These are phyloP conservation scores for Candida nonsorbophila DNA, from an alignment of 805 yeast species.

Conservation along the genomic window DNA sequence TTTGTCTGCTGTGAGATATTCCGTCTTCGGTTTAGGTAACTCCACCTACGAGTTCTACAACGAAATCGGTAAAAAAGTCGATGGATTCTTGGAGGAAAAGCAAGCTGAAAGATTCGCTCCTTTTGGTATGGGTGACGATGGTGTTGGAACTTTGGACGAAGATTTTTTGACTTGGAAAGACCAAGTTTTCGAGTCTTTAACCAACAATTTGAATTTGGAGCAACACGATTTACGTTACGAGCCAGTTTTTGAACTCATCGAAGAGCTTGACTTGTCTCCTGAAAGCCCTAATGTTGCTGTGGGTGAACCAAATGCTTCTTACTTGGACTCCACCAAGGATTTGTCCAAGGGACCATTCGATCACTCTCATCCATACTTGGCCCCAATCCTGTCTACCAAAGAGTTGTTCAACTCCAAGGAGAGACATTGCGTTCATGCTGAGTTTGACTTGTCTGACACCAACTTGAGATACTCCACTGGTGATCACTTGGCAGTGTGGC, in stretches of 20 bases:
- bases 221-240: constrained; percentile 80
- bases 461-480: constrained; percentile 87
- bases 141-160: constrained; percentile 90
- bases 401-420: constrained; percentile 64
- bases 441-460: constrained; percentile 72
- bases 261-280: constrained; percentile 20
- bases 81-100: constrained; percentile 46
- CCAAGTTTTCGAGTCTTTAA: constrained; percentile 57
- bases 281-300: constrained; percentile 31
- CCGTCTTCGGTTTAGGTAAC: constrained; percentile 91
- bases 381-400: constrained; percentile 53
- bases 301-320: constrained; percentile 79
- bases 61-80: constrained; percentile 65
- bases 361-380: constrained; percentile 75
- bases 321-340: constrained; percentile 20
- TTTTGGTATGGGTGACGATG: constrained; percentile 94
- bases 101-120: constrained; percentile 72
- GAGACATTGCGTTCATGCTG: constrained; percentile 87
- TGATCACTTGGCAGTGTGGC: constrained; percentile 94
- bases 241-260: constrained; percentile 52
- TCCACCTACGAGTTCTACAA: constrained; percentile 91
- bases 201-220: constrained; percentile 57
- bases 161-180: constrained; percentile 95
- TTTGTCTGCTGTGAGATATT: constrained; percentile 55
- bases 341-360: constrained; percentile 69